Base-by-base conservation (phyloP, 2,329 filamentous ascomycete genomes). In the Epichloe brachyelytri region DNA sequence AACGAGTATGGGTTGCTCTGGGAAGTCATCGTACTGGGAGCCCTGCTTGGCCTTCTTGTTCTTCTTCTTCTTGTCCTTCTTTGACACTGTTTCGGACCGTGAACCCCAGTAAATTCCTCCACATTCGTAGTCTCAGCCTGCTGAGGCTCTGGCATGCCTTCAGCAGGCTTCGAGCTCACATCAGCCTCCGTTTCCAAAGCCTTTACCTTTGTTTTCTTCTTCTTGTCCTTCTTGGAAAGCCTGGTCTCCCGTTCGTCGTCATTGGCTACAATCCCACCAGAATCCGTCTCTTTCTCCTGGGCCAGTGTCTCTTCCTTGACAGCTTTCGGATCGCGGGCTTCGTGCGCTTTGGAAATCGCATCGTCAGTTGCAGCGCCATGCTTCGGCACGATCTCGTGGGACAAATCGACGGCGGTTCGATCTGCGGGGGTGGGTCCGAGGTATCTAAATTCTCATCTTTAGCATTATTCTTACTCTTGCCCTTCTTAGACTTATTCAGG, bases 401-500 rank as follows among this genome's bases (percentile, higher is more conserved):
- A n/a, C 26, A 44, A 17, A 11, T 46, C 44, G 14, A n/a, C 19
- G 4, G 39, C 19, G 26, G 26, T 41, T 40, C 34, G 52, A 43
- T 47, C 26, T 46, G 53, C 54, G 52, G 51, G 52, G 22, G 52
- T 55, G 49, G 52, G 57, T 52, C 65, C 54, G 53, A 54, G 56
- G 63, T 59, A 58, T 65, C 60, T 55, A 57, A 54, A 52, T 55
- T 54, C 56, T 60, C 54, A 55, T 62, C 56, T 58, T 65, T 64
- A 62, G 62, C 56, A 55, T 61, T 62, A 50, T 66, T 65, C 53
- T 67, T 62, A 51, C 62, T 62, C 53, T 67, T 64, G 52, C 64
- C 60, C 53, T 63, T 64, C 53, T 64, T 59, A 49, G 61, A 59
- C 51, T 54, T 55, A 52, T 60, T 61, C 41, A 56, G 56, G 58